A percentile compares a stretch with the other conserved stretches of the same genome.
These are phyloP conservation scores for Cadophora malorum DNA, from an alignment of 2,329 filamentous ascomycete genomes.

Conservation along the genomic window DNA sequence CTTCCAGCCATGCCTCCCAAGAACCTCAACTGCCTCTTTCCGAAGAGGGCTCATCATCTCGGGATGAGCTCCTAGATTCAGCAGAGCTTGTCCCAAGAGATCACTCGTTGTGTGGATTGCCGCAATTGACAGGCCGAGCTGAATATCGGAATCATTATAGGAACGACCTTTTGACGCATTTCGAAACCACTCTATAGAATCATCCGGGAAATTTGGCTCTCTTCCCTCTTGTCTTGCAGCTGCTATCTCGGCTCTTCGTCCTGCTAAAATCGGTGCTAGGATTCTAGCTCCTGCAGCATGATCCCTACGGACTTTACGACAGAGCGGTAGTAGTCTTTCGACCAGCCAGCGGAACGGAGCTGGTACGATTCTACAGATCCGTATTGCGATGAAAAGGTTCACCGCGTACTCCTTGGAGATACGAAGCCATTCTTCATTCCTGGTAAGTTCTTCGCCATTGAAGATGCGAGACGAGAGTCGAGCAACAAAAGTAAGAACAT, in stretches of 20 bases:
- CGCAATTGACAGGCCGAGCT: slow-evolving; percentile 4
- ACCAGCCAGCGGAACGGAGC: background rate
- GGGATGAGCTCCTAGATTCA: slow-evolving; percentile 6
- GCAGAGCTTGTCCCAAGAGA: slow-evolving; percentile 7
- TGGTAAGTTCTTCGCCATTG: slow-evolving; percentile 8
- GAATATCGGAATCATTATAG: slow-evolving; percentile 6
- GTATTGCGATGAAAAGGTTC: background rate
- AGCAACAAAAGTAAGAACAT: slow-evolving; percentile 1
- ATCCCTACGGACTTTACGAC: background rate
- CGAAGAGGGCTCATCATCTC: slow-evolving; percentile 13
- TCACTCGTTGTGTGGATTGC: slow-evolving; percentile 18
- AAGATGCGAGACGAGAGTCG: slow-evolving; percentile 12
- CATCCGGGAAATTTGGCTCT: background rate
- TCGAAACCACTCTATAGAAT: slow-evolving; percentile 14
- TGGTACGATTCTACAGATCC: background rate
- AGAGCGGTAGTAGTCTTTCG: background rate
- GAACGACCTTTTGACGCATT: slow-evolving; percentile 2
- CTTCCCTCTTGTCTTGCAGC: background rate
- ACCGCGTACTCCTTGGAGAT: slow-evolving; percentile 10
- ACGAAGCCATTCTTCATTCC: slow-evolving; percentile 3
- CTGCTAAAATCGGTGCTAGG: background rate
- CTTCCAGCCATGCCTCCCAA: slow-evolving; percentile 8
- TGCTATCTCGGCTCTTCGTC: background rate
- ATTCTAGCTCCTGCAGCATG: background rate
- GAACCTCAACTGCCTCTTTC: slow-evolving; percentile 1